phyloP scores from a whole-genome alignment of 1,139 yeast genomes.

The Lodderomyces metapsilosis region DNA sequence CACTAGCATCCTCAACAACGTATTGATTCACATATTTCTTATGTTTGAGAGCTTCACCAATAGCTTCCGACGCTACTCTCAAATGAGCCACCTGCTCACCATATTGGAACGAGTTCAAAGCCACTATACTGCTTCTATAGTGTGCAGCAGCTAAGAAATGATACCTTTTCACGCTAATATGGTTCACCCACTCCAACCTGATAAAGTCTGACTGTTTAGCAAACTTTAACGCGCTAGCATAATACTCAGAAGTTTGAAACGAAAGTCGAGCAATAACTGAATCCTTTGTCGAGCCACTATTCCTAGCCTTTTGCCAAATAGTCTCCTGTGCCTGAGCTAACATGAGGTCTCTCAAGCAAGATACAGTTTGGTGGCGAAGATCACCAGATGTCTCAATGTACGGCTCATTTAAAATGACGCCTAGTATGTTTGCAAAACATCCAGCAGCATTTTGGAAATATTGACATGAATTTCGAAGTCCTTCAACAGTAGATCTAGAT shows the following conservation, averaged over 20 bases:
- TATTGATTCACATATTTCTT: conserved; percentile 42
- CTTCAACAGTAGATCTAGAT: conserved; percentile 48
- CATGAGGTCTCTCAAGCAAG: conserved; percentile 43
- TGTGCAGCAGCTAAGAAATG: conserved; percentile 75
- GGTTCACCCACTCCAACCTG: conserved; percentile 63
- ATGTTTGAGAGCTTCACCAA: conserved; percentile 38
- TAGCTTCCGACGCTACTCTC: conserved; percentile 30
- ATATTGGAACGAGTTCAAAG: conserved; percentile 50
- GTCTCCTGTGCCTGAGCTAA: conserved; percentile 88
- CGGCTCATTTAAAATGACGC: conserved; percentile 11
- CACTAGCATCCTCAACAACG: conserved; percentile 49
- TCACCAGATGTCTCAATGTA: conserved; percentile 19
- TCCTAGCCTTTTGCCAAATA: conserved; percentile 73
- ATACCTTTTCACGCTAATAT: conserved; percentile 51
- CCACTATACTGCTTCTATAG: conserved; percentile 55
- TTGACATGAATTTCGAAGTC: conserved; percentile 60
- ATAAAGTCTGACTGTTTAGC: conserved; percentile 53
- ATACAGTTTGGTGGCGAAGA: conserved; percentile 26
- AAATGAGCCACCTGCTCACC: conserved; percentile 73
- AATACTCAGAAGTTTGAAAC: conserved; percentile 58
- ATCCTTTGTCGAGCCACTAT: conserved; percentile 53
- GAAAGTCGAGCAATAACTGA: conserved; percentile 64
- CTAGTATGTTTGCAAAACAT: conserved; percentile 34
- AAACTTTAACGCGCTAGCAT: conserved; percentile 42
- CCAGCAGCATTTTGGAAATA: conserved; percentile 75